phyloP scores from a whole-genome alignment of 2,329 filamentous ascomycete genomes.

The Xylaria sp. region DNA sequence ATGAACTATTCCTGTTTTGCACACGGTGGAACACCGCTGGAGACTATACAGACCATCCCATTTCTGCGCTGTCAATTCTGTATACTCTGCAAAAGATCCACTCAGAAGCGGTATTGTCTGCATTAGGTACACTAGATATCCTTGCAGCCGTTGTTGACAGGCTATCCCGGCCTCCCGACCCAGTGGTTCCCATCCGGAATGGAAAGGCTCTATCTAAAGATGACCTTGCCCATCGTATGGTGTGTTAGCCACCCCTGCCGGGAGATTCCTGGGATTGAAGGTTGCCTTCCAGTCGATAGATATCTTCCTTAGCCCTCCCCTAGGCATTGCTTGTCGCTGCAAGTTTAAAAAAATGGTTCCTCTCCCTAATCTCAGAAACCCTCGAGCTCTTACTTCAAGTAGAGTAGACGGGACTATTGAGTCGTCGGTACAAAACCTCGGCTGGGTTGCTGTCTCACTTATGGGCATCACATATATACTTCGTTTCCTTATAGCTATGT shows the following conservation, averaged over 20 bases:
- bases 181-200: slow-evolving; percentile 23
- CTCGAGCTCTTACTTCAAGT: too few relatives aligned
- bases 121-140: slow-evolving; percentile 25
- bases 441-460: neutral
- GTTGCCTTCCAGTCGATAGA: neutral
- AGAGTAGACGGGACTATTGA: too few relatives aligned
- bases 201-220: neutral
- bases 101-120: slow-evolving; percentile 25
- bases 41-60: neutral
- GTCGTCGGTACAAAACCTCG: too few relatives aligned
- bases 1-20: slow-evolving; percentile 19
- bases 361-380: too few relatives aligned
- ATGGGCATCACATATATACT: neutral
- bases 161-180: slow-evolving; percentile 27
- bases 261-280: neutral
- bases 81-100: slow-evolving; percentile 23
- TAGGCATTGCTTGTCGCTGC: too few relatives aligned
- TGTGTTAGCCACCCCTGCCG: slow-evolving; percentile 19
- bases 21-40: slow-evolving; percentile 7
- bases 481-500: neutral
- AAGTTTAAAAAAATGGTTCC: too few relatives aligned
- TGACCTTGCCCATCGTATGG: slow-evolving; percentile 2
- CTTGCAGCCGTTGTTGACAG: slow-evolving; percentile 26
- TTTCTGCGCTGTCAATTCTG: neutral
- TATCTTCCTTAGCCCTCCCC: neutral